Percentiles rank a stretch among this genome's conserved stretches.
These are phyloP conservation scores for Phlegmacium glaucopus DNA, from an alignment of 768 basidiomycete genomes.

Conservation along the genomic window DNA sequence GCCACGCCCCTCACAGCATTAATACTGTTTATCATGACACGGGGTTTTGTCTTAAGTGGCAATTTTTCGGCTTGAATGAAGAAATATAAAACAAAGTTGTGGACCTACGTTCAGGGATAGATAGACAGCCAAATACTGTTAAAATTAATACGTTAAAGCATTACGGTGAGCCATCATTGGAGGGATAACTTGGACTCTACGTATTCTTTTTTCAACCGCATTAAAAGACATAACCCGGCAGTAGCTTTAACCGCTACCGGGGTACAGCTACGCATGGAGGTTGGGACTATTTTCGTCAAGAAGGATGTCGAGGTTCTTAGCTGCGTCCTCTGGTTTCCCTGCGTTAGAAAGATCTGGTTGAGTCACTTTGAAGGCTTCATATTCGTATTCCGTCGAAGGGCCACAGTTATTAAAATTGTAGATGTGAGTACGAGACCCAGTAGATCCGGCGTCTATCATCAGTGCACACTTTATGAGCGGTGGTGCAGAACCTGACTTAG, in stretches of 20 bases:
- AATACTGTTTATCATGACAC: no score
- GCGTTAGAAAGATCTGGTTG: slow-evolving; percentile 74
- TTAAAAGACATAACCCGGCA: slow-evolving; percentile 78
- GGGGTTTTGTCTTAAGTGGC: no score
- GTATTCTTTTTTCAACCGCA: slow-evolving; percentile 64
- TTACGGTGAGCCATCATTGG: no score
- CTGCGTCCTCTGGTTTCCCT: slow-evolving; percentile 63
- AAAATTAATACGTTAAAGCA: no score
- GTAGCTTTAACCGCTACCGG: slow-evolving; percentile 91
- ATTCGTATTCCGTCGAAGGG: slow-evolving; percentile 75
- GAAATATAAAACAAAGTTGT: no score
- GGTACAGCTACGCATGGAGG: slow-evolving; percentile 64
- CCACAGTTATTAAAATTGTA: slow-evolving; percentile 97
- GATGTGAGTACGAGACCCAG: slow-evolving; percentile 94
- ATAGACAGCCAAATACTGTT: no score
- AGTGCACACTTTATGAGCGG: slow-evolving; percentile 77
- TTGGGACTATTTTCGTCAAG: slow-evolving; percentile 85
- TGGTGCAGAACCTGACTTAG: no score
- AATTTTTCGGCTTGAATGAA: no score
- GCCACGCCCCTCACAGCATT: no score
- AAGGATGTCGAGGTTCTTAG: slow-evolving; percentile 72
- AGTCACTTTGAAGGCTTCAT: slow-evolving; percentile 86
- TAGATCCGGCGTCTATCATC: slow-evolving; percentile 99
- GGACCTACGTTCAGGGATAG: no score
- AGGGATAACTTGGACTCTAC: no score